phyloP scores from a whole-genome alignment of 2,329 filamentous ascomycete species.

The Pyrenophora graminea region DNA sequence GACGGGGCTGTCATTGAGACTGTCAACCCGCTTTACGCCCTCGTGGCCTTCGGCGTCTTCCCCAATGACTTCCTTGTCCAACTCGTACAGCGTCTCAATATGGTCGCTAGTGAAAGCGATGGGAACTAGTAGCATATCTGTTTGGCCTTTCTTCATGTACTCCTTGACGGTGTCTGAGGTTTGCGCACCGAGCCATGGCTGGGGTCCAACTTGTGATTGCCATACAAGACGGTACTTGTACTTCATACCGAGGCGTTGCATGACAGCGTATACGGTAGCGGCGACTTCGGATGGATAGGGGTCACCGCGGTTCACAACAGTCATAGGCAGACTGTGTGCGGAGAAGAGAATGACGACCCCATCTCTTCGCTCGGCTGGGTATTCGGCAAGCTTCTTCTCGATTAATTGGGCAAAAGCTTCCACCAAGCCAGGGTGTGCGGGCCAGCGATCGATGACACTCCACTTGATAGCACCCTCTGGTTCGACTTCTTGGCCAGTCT shows the following conservation, averaged over 20 bases:
- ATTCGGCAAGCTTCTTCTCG: constrained; percentile 79
- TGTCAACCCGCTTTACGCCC: constrained; percentile 81
- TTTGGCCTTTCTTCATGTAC: constrained; percentile 89
- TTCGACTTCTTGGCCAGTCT: constrained; percentile 43
- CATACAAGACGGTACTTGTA: constrained; percentile 94
- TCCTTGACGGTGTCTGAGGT: constrained; percentile 85
- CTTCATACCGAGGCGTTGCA: constrained; percentile 82
- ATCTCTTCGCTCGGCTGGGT: constrained; percentile 78
- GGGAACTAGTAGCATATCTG: constrained; percentile 86
- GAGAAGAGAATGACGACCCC: constrained; percentile 89
- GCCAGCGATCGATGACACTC: constrained; percentile 99
- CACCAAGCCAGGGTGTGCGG: constrained; percentile 84
- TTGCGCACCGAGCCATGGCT: constrained; percentile 93
- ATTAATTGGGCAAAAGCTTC: constrained; percentile 94
- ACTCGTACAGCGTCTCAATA: constrained; percentile 93
- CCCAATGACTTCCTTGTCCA: constrained; percentile 93
- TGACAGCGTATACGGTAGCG: constrained; percentile 95
- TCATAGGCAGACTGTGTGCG: constrained; percentile 95
- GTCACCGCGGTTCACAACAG: constrained; percentile 94
- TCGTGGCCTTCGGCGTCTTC: constrained; percentile 64
- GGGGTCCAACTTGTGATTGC: constrained; percentile 97
- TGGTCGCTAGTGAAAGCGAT: constrained; percentile 99
- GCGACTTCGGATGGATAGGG: constrained; percentile 95
- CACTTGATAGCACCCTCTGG: constrained; percentile 77
- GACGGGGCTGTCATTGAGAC: constrained; percentile 84